Conservation (phyloP, 768 basidiomycete species). For the Leccinum olivaceopallidum region DNA sequence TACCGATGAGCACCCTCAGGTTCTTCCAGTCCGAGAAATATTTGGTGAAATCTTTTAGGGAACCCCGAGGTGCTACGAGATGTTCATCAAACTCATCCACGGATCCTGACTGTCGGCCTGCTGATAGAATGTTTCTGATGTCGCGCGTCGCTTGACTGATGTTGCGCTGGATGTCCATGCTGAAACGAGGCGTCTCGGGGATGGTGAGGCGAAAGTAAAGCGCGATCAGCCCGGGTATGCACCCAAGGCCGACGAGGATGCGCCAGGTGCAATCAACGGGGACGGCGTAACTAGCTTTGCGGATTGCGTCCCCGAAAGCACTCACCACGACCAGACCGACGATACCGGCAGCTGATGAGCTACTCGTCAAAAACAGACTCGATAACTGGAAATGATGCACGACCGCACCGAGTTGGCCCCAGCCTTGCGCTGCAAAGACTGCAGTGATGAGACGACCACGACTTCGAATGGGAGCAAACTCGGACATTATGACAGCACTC, state of each 20-base stretch:
- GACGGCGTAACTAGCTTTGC: conserved; percentile 40
- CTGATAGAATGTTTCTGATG: conserved; percentile 61
- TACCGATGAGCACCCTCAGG: conserved; percentile 73
- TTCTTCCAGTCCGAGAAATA: conserved; percentile 79
- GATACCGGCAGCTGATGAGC: conserved; percentile 56
- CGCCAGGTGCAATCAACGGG: conserved; percentile 83
- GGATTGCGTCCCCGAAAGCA: conserved; percentile 61
- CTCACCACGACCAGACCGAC: conserved; percentile 60
- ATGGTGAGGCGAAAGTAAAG: conserved; percentile 91
- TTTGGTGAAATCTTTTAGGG: conserved; percentile 58
- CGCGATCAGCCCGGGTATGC: conserved; percentile 73
- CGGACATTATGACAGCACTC: conserved; percentile 83
- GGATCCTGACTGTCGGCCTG: conserved; percentile 42
- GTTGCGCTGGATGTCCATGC: conserved; percentile 87
- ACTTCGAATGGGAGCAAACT: conserved; percentile 75
- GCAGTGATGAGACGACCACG: conserved; percentile 89
- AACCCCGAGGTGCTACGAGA: conserved; percentile 63
- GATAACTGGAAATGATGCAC: not conserved
- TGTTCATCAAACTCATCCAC: conserved; percentile 47
- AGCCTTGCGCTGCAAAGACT: conserved; percentile 85
- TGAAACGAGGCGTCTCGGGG: conserved; percentile 88
- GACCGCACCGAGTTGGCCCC: conserved; percentile 75
- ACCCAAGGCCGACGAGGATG: conserved; percentile 83
- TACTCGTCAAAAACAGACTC: not conserved
- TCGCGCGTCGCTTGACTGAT: conserved; percentile 71